Conservation (phyloP, 441 rosid genomes). For the Syzygium malaccense region DNA sequence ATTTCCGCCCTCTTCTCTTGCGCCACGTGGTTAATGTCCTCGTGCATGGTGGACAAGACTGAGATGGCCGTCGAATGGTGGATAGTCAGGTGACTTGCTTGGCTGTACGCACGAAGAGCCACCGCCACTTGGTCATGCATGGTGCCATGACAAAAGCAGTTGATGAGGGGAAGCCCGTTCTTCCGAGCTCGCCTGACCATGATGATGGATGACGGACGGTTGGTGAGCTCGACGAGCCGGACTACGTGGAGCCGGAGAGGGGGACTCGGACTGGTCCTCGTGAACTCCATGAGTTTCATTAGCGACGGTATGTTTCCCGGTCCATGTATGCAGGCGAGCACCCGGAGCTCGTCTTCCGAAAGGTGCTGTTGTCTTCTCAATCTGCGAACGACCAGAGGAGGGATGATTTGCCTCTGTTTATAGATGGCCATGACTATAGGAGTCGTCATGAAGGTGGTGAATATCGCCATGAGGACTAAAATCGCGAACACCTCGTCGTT, state of each 20-base stretch:
- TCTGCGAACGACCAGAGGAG: neutral
- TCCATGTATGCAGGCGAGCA: conserved; percentile 31
- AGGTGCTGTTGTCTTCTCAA: neutral
- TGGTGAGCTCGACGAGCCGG: conserved; percentile 33
- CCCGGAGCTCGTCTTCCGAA: conserved; percentile 15
- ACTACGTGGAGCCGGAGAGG: conserved; percentile 21
- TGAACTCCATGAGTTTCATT: conserved; percentile 21
- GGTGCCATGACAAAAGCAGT: conserved; percentile 4
- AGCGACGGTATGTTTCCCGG: conserved; percentile 25
- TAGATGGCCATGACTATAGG: conserved; percentile 38
- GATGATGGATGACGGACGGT: conserved; percentile 33
- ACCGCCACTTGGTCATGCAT: conserved; percentile 14
- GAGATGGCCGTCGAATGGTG: conserved; percentile 34
- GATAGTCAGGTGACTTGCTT: conserved; percentile 7
- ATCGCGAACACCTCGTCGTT: conserved; percentile 43
- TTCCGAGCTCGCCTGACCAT: conserved; percentile 38
- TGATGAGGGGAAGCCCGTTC: conserved; percentile 33
- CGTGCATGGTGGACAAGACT: conserved; percentile 30
- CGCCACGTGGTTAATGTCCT: conserved; percentile 39
- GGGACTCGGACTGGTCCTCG: conserved; percentile 2
- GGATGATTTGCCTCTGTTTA: conserved; percentile 10
- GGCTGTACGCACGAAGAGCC: conserved; percentile 21
- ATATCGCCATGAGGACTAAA: conserved; percentile 43
- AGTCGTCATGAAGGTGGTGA: conserved; percentile 40
- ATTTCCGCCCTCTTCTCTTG: conserved; percentile 21